Base-by-base conservation (phyloP, 331 rosid genomes). In the Dryas integrifolia region DNA sequence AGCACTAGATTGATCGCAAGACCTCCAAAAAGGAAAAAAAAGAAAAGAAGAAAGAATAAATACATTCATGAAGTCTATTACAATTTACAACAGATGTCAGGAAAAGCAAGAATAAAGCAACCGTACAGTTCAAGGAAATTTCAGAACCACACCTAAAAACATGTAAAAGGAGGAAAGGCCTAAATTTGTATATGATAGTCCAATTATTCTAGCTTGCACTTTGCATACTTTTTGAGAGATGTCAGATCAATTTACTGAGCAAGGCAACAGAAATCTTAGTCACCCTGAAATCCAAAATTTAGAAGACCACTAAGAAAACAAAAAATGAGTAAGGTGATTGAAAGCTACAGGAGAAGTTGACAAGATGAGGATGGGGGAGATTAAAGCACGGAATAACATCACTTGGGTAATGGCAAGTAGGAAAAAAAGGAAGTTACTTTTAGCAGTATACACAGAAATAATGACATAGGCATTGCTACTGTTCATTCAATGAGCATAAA, bases 61-160 rank as follows among this genome's bases (percentile, higher is more conserved):
- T 12, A 14, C 30, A 69, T 15, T 58, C 47, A 64, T 9, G 12
- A 43, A 6, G 58, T 30, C 26, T 21, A 10, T 12, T 5, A 6
- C 14, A n/a, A 46, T 6, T 12, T 5, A 6, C 14, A n/a, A 46
- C 6, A 53, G 50, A 12, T 26, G 11, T 24, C 12, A 63, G 62
- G 72, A 62, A 62, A 59, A 59, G 58, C 55, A 38, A 56, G 40
- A 67, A 5, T 12, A 5, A 7, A 53, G 43, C 26, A 70, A 41
- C 14, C 7, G 21, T 18, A 7, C 14, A 40, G 43, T 10, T 12
- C 26, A 16, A 11, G 26, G 26, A 55, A 70, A 5, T 39, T 9
- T 40, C 0, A 55, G 41, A 69, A 47, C 52, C 14, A 55, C 43
- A 41, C 21, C 52, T 55, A 18, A 30, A 53, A 52, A 40, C 50